Conservation (phyloP, 805 yeast species). For the Torulaspora gathmanii region DNA sequence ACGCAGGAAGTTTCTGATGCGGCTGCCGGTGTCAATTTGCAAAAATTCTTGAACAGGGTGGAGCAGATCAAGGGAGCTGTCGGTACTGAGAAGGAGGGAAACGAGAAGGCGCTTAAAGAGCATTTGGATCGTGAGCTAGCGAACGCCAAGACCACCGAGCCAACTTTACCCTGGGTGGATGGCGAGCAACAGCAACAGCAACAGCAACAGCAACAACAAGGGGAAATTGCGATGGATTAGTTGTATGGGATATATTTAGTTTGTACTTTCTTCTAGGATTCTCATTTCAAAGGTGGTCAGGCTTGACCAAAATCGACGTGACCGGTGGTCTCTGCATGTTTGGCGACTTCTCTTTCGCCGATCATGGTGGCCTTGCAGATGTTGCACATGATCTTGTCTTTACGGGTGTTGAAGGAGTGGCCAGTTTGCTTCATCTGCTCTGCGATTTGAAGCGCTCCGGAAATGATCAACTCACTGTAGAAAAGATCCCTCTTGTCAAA, state of each 20-base stretch:
- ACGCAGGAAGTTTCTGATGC: slow-evolving; percentile 87
- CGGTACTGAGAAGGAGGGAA: slow-evolving; percentile 44
- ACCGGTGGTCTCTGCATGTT: slow-evolving; percentile 59
- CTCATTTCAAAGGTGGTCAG: background rate
- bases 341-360: slow-evolving; percentile 62
- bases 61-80: slow-evolving; percentile 52
- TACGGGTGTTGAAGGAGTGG: slow-evolving; percentile 61
- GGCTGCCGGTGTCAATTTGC: slow-evolving; percentile 75
- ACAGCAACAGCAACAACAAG: slow-evolving; percentile 12
- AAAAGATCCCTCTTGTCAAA: slow-evolving; percentile 38
- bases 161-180: slow-evolving; percentile 32
- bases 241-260: slow-evolving; percentile 1
- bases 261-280: background rate
- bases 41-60: slow-evolving; percentile 59
- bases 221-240: slow-evolving; percentile 19
- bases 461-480: slow-evolving; percentile 35
- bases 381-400: slow-evolving; percentile 53
- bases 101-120: slow-evolving; percentile 38
- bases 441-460: slow-evolving; percentile 41
- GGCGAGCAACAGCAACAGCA: slow-evolving; percentile 11
- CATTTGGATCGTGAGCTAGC: slow-evolving; percentile 28
- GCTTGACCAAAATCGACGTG: slow-evolving; percentile 62
- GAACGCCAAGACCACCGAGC: slow-evolving; percentile 32
- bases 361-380: slow-evolving; percentile 47
- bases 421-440: slow-evolving; percentile 45